Evolutionary conservation across 2,329 filamentous ascomycete genomes (phyloP).

Genomic region (Lachnellula suecica): DNA sequence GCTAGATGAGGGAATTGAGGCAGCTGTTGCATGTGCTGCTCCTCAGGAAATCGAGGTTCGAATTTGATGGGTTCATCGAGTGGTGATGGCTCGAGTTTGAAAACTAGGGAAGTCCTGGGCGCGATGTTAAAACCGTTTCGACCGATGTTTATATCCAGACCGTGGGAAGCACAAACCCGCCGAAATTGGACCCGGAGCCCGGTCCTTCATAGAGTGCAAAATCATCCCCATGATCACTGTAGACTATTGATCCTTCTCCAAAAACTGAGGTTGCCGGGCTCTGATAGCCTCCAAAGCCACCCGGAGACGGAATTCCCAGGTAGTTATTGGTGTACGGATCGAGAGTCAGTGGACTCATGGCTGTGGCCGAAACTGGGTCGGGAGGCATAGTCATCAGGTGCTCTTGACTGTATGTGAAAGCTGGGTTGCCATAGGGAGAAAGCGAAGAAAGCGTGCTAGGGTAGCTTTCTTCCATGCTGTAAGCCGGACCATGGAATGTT

Average conservation of each 20-base stretch:
- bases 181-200: slow-evolving; percentile 32
- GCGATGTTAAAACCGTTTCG: slow-evolving; percentile 33
- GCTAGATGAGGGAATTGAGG: slow-evolving; percentile 22
- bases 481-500: slow-evolving; percentile 57
- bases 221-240: slow-evolving; percentile 60
- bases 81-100: slow-evolving; percentile 25
- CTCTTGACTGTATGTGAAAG: slow-evolving; percentile 65
- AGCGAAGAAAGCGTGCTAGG: slow-evolving; percentile 42
- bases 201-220: slow-evolving; percentile 35
- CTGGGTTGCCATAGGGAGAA: slow-evolving; percentile 56
- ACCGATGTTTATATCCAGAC: slow-evolving; percentile 35
- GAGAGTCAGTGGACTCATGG: slow-evolving; percentile 54
- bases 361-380: slow-evolving; percentile 45
- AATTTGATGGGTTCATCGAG: slow-evolving; percentile 22
- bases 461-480: slow-evolving; percentile 46
- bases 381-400: slow-evolving; percentile 56
- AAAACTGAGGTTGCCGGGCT: slow-evolving; percentile 64
- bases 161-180: slow-evolving; percentile 37
- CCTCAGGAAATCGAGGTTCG: slow-evolving; percentile 23
- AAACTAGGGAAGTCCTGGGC: slow-evolving; percentile 32
- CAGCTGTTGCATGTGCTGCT: slow-evolving; percentile 18
- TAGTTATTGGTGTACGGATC: slow-evolving; percentile 57
- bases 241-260: slow-evolving; percentile 59
- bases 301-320: slow-evolving; percentile 62
- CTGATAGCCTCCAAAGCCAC: slow-evolving; percentile 50